These are phyloP conservation scores for Phyllosticta capitalensis DNA, from an alignment of 2,329 filamentous ascomycete genomes.

Conservation along the genomic window DNA sequence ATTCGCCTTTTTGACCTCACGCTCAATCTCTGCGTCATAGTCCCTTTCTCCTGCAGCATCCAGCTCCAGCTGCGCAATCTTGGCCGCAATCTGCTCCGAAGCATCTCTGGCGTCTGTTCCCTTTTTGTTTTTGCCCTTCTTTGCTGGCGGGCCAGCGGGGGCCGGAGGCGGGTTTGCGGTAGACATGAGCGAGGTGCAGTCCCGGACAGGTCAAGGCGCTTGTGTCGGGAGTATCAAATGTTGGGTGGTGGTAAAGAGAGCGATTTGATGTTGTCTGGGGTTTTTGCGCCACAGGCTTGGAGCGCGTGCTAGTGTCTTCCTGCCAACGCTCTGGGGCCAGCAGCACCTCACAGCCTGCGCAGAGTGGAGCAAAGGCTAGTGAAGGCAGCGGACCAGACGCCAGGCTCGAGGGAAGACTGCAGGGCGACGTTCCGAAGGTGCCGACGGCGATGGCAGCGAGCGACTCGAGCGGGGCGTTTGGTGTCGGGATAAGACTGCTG, in stretches of 20 bases:
- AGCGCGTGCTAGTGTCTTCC: neutral
- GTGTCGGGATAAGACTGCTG: neutral
- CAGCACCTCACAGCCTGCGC: neutral
- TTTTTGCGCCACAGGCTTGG: constrained; percentile 25
- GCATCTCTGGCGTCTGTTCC: constrained; percentile 73
- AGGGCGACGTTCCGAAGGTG: neutral
- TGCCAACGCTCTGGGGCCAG: neutral
- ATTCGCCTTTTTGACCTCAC: constrained; percentile 88
- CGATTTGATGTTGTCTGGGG: constrained; percentile 21
- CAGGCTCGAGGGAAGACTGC: neutral
- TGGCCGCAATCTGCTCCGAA: constrained; percentile 80
- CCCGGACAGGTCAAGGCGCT: neutral
- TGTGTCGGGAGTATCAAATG: neutral
- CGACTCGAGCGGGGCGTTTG: neutral
- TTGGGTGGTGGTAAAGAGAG: neutral
- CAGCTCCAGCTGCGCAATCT: constrained; percentile 90
- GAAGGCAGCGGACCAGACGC: neutral
- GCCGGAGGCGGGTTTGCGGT: constrained; percentile 1
- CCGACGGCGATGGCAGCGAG: neutral
- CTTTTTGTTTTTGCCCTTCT: constrained; percentile 82
- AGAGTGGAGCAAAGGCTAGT: neutral
- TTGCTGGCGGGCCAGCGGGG: constrained; percentile 38
- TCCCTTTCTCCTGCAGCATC: constrained; percentile 91
- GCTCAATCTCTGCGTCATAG: constrained; percentile 91
- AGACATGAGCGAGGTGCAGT: neutral